phyloP scores from a whole-genome alignment of 495 filamentous ascomycete species.

The Chaetomium cochliodes region DNA sequence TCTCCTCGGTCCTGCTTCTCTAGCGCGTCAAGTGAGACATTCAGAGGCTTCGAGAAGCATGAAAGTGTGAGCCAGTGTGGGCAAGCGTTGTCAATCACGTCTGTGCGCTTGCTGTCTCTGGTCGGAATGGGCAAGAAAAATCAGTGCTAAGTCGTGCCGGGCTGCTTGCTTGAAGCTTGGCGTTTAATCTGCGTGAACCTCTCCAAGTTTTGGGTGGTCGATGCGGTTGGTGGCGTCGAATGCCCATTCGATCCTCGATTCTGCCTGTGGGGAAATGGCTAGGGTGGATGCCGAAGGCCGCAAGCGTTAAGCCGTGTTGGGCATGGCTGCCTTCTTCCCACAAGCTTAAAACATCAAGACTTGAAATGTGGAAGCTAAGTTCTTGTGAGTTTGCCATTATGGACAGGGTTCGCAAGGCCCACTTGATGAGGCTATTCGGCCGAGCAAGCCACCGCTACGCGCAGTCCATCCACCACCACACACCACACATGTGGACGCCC shows the following conservation, averaged over 20 bases:
- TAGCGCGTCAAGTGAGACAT: not conserved
- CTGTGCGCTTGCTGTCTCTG: constrained; percentile 19
- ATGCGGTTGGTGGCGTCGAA: constrained; percentile 16
- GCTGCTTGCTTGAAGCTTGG: constrained; percentile 11
- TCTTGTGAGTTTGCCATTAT: not conserved
- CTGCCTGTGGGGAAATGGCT: constrained; percentile 20
- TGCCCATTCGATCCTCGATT: constrained; percentile 20
- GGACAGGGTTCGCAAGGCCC: constrained; percentile 2
- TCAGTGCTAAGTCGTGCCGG: constrained; percentile 14
- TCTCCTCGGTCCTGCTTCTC: not conserved
- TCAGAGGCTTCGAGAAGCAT: constrained; percentile 2
- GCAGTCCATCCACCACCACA: not conserved
- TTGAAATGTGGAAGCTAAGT: too few species aligned
- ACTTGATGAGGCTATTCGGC: constrained; percentile 24
- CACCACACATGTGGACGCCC: too few species aligned
- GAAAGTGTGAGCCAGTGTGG: not conserved
- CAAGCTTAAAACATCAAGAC: not conserved
- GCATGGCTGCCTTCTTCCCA: constrained; percentile 13
- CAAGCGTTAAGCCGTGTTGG: constrained; percentile 16
- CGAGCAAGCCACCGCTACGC: constrained; percentile 26
- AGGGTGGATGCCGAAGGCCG: constrained; percentile 8
- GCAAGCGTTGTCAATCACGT: constrained; percentile 7
- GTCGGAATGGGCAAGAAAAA: constrained; percentile 10
- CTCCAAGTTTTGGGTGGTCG: constrained; percentile 28
- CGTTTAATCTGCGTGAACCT: constrained; percentile 33